Evolutionary conservation across 495 filamentous ascomycete species (phyloP).

Genomic region (Rhizodiscina lignyota): DNA sequence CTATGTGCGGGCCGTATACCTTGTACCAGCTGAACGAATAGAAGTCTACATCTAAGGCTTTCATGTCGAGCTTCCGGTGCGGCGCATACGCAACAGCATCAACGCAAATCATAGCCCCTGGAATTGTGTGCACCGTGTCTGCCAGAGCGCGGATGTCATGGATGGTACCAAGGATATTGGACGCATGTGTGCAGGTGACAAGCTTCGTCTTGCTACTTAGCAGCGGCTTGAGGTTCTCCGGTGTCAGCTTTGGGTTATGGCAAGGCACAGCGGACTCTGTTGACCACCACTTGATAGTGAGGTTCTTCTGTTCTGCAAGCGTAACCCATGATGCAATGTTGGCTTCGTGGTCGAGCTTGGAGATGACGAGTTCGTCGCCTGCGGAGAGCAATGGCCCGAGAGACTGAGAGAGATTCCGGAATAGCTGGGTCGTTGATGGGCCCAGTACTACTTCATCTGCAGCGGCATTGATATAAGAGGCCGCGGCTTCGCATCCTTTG

Average conservation of each 20-base stretch:
- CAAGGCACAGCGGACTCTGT: too few relatives aligned
- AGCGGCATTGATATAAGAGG: conserved; percentile 49
- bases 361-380: conserved; percentile 48
- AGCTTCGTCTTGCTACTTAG: conserved; percentile 42
- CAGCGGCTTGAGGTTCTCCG: conserved; percentile 33
- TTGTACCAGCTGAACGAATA: conserved; percentile 70
- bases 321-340: conserved; percentile 53
- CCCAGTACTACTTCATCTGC: conserved; percentile 45
- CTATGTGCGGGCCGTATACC: conserved; percentile 53
- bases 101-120: conserved; percentile 30
- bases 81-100: conserved; percentile 58
- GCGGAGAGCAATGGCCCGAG: conserved; percentile 35
- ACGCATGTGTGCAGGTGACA: conserved; percentile 51
- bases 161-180: conserved; percentile 56
- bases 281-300: conserved; percentile 52
- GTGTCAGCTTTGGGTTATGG: conserved; percentile 40
- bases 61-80: conserved; percentile 50
- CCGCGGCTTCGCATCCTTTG: conserved; percentile 40
- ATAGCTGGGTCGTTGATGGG: conserved; percentile 53
- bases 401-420: conserved; percentile 49
- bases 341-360: conserved; percentile 53
- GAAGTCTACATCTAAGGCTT: conserved; percentile 48
- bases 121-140: conserved; percentile 31
- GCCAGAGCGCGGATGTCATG: conserved; percentile 41
- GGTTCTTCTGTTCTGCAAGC: conserved; percentile 37